Evolutionary conservation across 2,329 filamentous ascomycete species (phyloP).

Genomic region (Colletotrichum sp.): DNA sequence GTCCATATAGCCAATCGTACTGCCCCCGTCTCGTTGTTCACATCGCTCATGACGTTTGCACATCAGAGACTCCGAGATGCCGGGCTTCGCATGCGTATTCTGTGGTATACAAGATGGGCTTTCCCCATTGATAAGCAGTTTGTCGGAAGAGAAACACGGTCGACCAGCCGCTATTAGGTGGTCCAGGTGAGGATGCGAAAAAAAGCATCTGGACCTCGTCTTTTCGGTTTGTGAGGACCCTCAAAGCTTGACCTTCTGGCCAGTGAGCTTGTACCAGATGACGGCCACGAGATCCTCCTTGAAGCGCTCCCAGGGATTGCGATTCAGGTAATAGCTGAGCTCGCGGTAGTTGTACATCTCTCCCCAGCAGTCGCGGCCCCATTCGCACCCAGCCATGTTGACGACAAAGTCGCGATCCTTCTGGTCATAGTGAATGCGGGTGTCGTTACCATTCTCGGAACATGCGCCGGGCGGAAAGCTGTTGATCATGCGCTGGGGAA

Average conservation of each 20-base stretch:
- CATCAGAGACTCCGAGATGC: neutral
- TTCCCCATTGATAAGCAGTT: conserved; percentile 5
- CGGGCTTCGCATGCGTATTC: conserved; percentile 6
- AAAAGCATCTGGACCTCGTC: neutral
- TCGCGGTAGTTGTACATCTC: conserved; percentile 97
- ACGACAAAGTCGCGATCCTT: conserved; percentile 90
- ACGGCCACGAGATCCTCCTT: conserved; percentile 69
- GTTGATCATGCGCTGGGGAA: conserved; percentile 92
- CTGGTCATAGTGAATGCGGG: conserved; percentile 83
- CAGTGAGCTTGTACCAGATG: conserved; percentile 68
- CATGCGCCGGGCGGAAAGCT: conserved; percentile 92
- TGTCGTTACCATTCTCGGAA: conserved; percentile 75
- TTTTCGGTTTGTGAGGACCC: neutral
- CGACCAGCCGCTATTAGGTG: conserved; percentile 17
- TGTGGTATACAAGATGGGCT: conserved; percentile 16
- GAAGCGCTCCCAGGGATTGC: conserved; percentile 78
- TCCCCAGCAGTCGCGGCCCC: conserved; percentile 95
- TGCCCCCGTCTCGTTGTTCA: conserved; percentile 2
- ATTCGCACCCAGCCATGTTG: conserved; percentile 98
- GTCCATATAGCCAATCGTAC: neutral
- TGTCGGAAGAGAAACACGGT: conserved; percentile 19
- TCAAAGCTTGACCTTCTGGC: conserved; percentile 61
- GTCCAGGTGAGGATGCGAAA: conserved; percentile 3
- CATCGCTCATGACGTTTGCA: conserved; percentile 5
- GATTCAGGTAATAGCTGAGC: conserved; percentile 88